Evolutionary conservation across 2,329 filamentous ascomycete genomes (phyloP), one percentile per base, ranked within the genome.

Genomic region (Nothophaeocryptopus gaeumannii): DNA sequence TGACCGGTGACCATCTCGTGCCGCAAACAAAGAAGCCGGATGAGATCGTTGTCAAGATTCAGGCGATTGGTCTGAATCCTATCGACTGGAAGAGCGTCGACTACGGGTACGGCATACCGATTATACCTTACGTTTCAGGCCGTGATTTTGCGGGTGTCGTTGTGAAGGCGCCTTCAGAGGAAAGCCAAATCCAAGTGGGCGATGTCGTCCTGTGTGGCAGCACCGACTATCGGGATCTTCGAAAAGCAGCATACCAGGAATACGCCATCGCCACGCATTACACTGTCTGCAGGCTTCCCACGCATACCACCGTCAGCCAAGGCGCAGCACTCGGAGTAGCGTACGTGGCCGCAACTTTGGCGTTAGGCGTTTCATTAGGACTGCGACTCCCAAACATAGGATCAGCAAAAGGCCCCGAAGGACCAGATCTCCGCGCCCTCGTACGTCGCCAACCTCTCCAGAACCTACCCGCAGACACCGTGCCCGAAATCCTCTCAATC

Each of bases 231-330:
- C 63, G 67, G 38, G 71, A 74, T 45, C 54, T 66, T 5, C 62
- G 71, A 38, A 70, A 72, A 31, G 72, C 71, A 20, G 72, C 70
- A 52, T 74, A 73, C 53, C 72, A 74, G 56, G 62, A 74, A 35
- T 68, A 63, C 45, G 70, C 73, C 12, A 66, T 70, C n/a, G 70
- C 72, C 1, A 70, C 70, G 5, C 58, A 66, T 31, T 70, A 73
- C 45, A 74, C 71, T 5, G 70, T 73, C n/a, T 60, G 66, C n/a
- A 66, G 61, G 5, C 63, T 74, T 14, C 72, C 72, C 0, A 49
- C 44, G 1, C 62, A 63, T 29, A 55, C 72, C 12, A 50, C 58
- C 10, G 67, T 71, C 34, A 60, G 67, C 43, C 47, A 63, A 8
- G 70, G 70, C 8, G 64, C 71, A 5, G 70, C 67, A 15, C 62